phyloP scores from a whole-genome alignment of 139 green algal genomes.

The Chlorella sp. region DNA sequence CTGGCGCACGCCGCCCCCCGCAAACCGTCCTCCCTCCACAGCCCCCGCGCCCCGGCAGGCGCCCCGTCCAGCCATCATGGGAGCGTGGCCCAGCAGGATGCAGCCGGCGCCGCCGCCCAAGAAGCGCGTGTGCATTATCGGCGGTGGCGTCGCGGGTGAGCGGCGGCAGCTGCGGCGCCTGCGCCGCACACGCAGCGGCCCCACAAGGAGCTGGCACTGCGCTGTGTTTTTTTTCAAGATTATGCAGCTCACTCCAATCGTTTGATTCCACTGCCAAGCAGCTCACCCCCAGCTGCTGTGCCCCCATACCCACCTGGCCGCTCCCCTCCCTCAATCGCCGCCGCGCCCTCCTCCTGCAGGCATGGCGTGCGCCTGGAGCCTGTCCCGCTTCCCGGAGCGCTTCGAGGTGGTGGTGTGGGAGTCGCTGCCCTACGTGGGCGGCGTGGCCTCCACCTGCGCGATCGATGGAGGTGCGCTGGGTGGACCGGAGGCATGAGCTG shows the following conservation, averaged over 20 bases:
- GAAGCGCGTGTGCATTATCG: conserved; percentile 67
- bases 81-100: not conserved
- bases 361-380: conserved; percentile 68
- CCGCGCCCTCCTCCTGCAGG: conserved; percentile 57
- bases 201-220: too few species aligned
- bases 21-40: too few species aligned
- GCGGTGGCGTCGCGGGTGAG: conserved; percentile 66
- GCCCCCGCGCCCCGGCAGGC: too few species aligned
- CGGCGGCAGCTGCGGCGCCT: not conserved
- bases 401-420: conserved; percentile 77
- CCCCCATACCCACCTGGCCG: not conserved
- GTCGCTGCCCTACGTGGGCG: conserved; percentile 58
- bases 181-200: too few species aligned
- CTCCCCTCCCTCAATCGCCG: conserved; percentile 28
- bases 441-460: conserved; percentile 58
- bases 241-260: too few species aligned
- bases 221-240: too few species aligned
- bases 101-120: not conserved
- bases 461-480: conserved; percentile 36
- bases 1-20: too few species aligned
- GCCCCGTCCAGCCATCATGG: not conserved
- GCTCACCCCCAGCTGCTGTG: not conserved
- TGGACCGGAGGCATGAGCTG: too few species aligned
- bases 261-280: not conserved
- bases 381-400: conserved; percentile 61